A percentile compares a stretch with the other conserved stretches of the same genome.
Conservation (phyloP, 805 yeast species). For the Candida ulmi region DNA sequence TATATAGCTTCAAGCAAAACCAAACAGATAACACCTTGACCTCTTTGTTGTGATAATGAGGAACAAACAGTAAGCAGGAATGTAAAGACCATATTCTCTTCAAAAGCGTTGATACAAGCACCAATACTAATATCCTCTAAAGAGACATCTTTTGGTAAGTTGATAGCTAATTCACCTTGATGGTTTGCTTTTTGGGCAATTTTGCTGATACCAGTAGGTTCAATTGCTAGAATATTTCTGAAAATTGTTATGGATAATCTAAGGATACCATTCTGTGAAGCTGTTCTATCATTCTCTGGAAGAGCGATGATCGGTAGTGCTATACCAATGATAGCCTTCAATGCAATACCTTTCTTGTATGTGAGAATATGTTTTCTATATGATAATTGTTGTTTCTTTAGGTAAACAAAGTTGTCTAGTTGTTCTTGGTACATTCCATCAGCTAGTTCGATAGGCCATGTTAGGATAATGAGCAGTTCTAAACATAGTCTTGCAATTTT, state of each 20-base stretch:
- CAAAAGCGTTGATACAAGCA: constrained; percentile 50
- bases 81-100: constrained; percentile 66
- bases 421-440: constrained; percentile 47
- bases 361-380: constrained; percentile 68
- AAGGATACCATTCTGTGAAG: constrained; percentile 67
- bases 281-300: constrained; percentile 49
- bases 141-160: constrained; percentile 52
- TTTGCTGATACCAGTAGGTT: constrained; percentile 56
- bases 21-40: constrained; percentile 51
- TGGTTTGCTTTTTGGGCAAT: constrained; percentile 35
- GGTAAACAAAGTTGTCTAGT: constrained; percentile 47
- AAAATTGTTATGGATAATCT: constrained; percentile 68
- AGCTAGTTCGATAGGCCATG: constrained; percentile 78
- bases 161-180: constrained; percentile 22
- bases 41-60: constrained; percentile 59
- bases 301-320: constrained; percentile 56
- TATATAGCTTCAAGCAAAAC: constrained; percentile 67
- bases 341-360: constrained; percentile 52
- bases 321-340: constrained; percentile 65
- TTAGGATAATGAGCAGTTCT: constrained; percentile 75
- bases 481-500: constrained; percentile 66
- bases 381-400: constrained; percentile 58
- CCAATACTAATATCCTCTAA: constrained; percentile 65
- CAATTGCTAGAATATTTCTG: constrained; percentile 73
- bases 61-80: constrained; percentile 68